Evolutionary conservation across 2,329 filamentous ascomycete species (phyloP), one percentile per base, ranked within the genome.

Genomic region (Phaeosphaeria sp.): DNA sequence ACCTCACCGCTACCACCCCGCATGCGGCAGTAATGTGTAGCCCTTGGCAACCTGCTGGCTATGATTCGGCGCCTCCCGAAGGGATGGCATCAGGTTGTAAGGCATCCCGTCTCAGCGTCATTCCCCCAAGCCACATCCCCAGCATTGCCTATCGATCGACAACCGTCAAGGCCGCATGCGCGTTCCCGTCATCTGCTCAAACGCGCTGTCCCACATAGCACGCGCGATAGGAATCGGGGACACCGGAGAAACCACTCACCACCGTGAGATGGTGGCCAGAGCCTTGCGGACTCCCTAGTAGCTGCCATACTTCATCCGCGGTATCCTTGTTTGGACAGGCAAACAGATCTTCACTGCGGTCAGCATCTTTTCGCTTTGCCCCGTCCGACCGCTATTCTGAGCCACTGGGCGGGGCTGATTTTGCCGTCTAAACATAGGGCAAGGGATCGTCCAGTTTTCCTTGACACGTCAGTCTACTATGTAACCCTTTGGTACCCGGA

Each of bases 351-450:
- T 63, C 54, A 50, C 60, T 63, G 58, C 57, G 52, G 58, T 60
- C 56, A 66, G 61, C 64, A 62, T 21, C 59, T 57, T n/a, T 30
- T 61, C 58, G 63, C 58, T 59, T 60, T 59, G 43, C 60, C 56
- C 59, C 58, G 48, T 49, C 56, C 61, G 52, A 56, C 64, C 50
- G 62, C 63, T 54, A 23, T 56, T 27, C 55, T 50, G 56, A 51
- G 51, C 58, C 61, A 57, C 46, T 46, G 59, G 42, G 48, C 44
- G 50, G 55, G 54, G 52, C 51, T 47, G 25, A 22, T 6, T 11
- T 48, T 41, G 30, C n/a, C 43, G 10, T 36, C 27, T 30, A 36
- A 53, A 52, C 49, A 50, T 41, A 22, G 42, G 42, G 18, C 42
- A 46, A 50, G 27, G 21, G 43, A 43, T 39, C 47, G 51, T 55